A percentile compares a stretch with the other conserved stretches of the same genome.
Conservation (phyloP, 805 yeast genomes). For the Lachancea waltii region DNA sequence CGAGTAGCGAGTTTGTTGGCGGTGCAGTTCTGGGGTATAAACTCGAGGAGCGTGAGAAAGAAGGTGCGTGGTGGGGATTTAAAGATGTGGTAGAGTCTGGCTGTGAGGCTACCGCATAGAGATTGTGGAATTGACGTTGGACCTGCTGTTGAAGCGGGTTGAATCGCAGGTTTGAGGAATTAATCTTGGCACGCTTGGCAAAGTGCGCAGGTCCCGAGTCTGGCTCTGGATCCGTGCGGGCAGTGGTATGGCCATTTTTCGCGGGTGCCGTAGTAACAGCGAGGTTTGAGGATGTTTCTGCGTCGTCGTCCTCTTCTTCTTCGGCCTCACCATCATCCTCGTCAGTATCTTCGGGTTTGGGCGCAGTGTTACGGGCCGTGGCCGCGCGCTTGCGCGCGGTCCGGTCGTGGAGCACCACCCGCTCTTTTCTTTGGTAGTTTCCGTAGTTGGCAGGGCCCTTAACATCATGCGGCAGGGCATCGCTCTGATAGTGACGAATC, state of each 20-base stretch:
- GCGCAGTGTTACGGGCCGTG: not conserved
- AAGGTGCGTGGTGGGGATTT: slow-evolving; percentile 1
- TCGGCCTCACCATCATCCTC: slow-evolving; percentile 1
- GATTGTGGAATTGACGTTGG: slow-evolving; percentile 23
- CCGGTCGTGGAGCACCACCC: slow-evolving; percentile 11
- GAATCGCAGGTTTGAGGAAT: slow-evolving; percentile 14
- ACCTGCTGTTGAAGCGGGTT: slow-evolving; percentile 25
- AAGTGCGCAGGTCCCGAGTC: too few species aligned
- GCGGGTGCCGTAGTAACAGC: slow-evolving; percentile 7
- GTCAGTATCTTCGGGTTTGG: slow-evolving; percentile 11
- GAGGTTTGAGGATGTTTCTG: slow-evolving; percentile 2
- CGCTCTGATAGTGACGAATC: slow-evolving; percentile 35
- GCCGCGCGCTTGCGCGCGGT: slow-evolving; percentile 5
- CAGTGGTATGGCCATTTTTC: too few species aligned
- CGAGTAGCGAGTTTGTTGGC: not conserved
- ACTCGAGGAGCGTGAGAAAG: slow-evolving; percentile 3
- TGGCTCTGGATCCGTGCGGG: too few species aligned
- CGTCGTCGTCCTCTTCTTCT: slow-evolving; percentile 6
- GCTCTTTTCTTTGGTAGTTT: slow-evolving; percentile 38
- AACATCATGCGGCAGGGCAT: slow-evolving; percentile 42
- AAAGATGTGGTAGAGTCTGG: slow-evolving; percentile 2
- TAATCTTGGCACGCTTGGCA: not conserved
- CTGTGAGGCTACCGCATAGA: slow-evolving; percentile 13
- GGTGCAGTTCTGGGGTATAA: slow-evolving; percentile 1
- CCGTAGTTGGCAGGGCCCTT: slow-evolving; percentile 67